Percentiles rank a stretch among this genome's conserved stretches.
Conservation (phyloP, 768 basidiomycete species). For the Terana coerulea region DNA sequence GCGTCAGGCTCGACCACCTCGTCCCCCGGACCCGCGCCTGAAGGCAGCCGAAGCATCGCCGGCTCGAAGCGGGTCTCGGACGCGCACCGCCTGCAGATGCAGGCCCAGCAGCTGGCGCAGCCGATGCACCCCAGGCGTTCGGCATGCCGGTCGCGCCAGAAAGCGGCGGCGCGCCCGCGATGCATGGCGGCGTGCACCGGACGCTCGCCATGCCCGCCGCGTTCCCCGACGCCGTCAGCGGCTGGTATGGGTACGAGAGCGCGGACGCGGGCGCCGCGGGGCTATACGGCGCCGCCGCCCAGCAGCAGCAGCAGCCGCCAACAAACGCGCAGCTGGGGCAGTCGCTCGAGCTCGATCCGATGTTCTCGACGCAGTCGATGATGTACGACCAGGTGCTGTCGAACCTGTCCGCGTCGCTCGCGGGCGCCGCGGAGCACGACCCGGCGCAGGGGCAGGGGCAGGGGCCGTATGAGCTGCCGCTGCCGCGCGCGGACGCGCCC, state of each 20-base stretch:
- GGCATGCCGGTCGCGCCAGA: neutral
- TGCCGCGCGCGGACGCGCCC: neutral
- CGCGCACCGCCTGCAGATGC: constrained; percentile 5
- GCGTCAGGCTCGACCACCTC: constrained; percentile 7
- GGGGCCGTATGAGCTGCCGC: neutral
- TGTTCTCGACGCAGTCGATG: constrained; percentile 19
- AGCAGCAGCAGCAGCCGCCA: neutral
- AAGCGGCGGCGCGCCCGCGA: neutral
- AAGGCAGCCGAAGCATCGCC: no score
- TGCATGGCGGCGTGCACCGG: neutral
- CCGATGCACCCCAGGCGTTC: no score
- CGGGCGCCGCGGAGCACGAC: neutral
- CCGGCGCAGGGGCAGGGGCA: neutral
- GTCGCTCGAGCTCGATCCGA: constrained; percentile 12
- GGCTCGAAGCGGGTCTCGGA: constrained; percentile 32
- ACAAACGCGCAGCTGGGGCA: neutral
- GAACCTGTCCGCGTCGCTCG: constrained; percentile 11
- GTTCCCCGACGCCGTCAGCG: neutral
- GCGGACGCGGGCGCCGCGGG: neutral
- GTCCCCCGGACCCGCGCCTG: constrained; percentile 19
- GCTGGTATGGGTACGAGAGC: constrained; percentile 3
- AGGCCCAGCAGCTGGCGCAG: neutral
- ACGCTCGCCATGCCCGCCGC: constrained; percentile 3
- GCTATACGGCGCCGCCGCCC: neutral
- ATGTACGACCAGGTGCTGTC: constrained; percentile 25